Percentiles rank a stretch among this genome's conserved stretches.
phyloP scores from a whole-genome alignment of 2,329 filamentous ascomycete species.

The Niveomyces coronatus region DNA sequence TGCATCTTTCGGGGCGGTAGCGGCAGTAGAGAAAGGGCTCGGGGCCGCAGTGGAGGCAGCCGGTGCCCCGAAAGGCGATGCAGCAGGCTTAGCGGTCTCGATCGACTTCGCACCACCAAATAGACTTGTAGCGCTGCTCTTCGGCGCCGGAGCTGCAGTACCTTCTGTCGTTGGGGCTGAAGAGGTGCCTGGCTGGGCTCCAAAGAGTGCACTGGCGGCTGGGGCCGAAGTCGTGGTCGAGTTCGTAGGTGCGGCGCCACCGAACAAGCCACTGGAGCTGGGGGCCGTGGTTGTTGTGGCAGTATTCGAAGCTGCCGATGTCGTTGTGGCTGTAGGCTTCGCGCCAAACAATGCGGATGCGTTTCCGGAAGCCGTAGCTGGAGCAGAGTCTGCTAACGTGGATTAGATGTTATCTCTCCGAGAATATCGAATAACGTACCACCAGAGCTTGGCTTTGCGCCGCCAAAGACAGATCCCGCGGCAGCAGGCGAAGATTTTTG shows the following conservation, averaged over 20 bases:
- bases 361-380: slow-evolving; percentile 12
- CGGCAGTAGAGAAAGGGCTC: slow-evolving; percentile 16
- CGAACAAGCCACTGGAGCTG: slow-evolving; percentile 14
- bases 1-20: slow-evolving; percentile 20
- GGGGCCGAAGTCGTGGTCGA: slow-evolving; percentile 11
- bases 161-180: slow-evolving; percentile 22
- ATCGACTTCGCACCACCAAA: slow-evolving; percentile 23
- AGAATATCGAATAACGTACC: slow-evolving; percentile 20
- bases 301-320: slow-evolving; percentile 17
- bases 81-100: slow-evolving; percentile 12
- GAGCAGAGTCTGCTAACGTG: slow-evolving; percentile 15
- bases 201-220: slow-evolving; percentile 24
- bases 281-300: slow-evolving; percentile 12
- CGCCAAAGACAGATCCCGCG: slow-evolving; percentile 19
- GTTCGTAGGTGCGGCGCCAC: slow-evolving; percentile 11
- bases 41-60: slow-evolving; percentile 18
- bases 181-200: slow-evolving; percentile 28
- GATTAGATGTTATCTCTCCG: slow-evolving; percentile 18
- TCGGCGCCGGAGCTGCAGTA: slow-evolving; percentile 21
- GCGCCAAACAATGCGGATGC: slow-evolving; percentile 16
- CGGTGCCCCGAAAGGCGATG: slow-evolving; percentile 24
- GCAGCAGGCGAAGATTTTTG: slow-evolving; percentile 11
- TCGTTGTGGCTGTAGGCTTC: slow-evolving; percentile 12
- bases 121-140: slow-evolving; percentile 20
- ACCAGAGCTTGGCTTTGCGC: slow-evolving; percentile 15